phyloP scores from a whole-genome alignment of 345 rosid genomes.

The Bretschneidera sinensis region DNA sequence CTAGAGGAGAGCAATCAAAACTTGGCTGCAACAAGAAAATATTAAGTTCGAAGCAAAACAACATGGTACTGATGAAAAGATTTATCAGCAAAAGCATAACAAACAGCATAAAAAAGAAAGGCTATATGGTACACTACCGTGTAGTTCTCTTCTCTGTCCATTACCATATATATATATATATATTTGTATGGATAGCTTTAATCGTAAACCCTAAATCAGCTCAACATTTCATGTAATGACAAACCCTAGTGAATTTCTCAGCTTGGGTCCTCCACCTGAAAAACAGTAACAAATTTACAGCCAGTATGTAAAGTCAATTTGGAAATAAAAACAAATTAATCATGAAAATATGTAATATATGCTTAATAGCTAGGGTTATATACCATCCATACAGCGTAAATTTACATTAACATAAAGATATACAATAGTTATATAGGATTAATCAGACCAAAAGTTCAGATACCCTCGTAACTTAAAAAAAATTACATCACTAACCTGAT shows the following conservation, averaged over 20 bases:
- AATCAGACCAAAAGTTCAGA: background rate
- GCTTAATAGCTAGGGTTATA: too few species aligned
- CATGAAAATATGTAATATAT: too few species aligned
- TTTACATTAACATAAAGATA: background rate
- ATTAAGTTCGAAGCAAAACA: conserved; percentile 24
- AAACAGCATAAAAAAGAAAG: conserved; percentile 9
- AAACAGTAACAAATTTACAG: conserved; percentile 15
- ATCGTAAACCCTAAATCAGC: conserved; percentile 19
- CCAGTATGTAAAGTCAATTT: conserved; percentile 1
- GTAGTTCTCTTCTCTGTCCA: conserved; percentile 74
- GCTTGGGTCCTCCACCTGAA: conserved; percentile 20
- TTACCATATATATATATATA: conserved; percentile 22
- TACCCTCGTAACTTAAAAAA: background rate
- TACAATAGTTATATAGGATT: background rate
- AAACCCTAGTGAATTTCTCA: conserved; percentile 18
- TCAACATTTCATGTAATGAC: conserved; percentile 20
- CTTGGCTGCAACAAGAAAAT: conserved; percentile 37
- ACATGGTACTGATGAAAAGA: conserved; percentile 18
- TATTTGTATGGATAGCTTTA: conserved; percentile 9
- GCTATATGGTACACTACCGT: conserved; percentile 36
- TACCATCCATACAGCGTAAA: too few species aligned
- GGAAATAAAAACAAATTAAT: too few species aligned
- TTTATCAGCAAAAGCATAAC: conserved; percentile 22
- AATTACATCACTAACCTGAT: conserved; percentile 13
- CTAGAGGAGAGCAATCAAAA: conserved; percentile 37